phyloP scores from a whole-genome alignment of 306 rosid species.

The Adenanthera pavonina region DNA sequence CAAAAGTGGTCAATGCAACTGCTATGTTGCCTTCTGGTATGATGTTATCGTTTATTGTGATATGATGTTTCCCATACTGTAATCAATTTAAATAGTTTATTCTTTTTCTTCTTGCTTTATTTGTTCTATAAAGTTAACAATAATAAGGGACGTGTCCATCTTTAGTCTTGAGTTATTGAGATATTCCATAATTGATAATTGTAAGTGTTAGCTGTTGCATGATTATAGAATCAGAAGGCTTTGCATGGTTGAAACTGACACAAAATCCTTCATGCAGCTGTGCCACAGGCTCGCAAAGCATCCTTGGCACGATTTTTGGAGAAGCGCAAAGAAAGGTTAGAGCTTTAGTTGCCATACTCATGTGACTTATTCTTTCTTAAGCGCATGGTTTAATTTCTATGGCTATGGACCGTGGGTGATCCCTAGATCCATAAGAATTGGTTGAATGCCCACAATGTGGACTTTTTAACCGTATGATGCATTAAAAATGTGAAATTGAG shows the following conservation, averaged over 20 bases:
- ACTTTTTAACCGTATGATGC: constrained; percentile 3
- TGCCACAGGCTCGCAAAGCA: constrained; percentile 94
- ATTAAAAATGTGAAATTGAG: not conserved
- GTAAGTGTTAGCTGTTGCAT: constrained; percentile 22
- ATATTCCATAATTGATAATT: constrained; percentile 20
- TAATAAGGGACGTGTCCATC: not conserved
- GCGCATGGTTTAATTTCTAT: not conserved
- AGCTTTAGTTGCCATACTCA: not conserved
- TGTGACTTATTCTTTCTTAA: not conserved
- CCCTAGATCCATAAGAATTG: constrained; percentile 5
- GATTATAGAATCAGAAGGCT: not conserved
- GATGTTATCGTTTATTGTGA: constrained; percentile 15
- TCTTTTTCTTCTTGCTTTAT: constrained; percentile 13
- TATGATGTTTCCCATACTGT: constrained; percentile 3
- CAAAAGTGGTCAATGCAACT: constrained; percentile 49
- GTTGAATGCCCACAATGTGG: constrained; percentile 6
- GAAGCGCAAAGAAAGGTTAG: constrained; percentile 95
- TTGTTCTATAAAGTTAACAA: not conserved
- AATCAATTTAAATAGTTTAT: not conserved
- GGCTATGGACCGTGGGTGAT: not conserved
- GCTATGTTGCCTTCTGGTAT: constrained; percentile 79
- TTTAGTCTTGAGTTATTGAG: constrained; percentile 12
- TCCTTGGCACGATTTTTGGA: constrained; percentile 88
- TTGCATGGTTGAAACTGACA: not conserved
- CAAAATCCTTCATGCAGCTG: constrained; percentile 51